Base-by-base conservation (phyloP, 805 yeast species). In the Wickerhamomyces ciferrii region DNA sequence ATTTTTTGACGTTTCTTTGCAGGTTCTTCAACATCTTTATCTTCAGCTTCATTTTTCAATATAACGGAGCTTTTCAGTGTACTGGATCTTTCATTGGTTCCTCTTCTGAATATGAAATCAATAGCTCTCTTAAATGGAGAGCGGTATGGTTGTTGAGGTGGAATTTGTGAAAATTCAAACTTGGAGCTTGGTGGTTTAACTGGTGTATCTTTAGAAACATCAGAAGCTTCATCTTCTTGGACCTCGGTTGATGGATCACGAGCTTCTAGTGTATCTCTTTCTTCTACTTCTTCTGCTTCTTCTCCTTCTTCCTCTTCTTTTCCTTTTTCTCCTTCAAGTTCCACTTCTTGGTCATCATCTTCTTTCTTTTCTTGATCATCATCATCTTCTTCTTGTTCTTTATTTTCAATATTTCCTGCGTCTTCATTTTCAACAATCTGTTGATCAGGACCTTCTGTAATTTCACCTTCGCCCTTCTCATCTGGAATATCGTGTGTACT, bases 61-160 rank as follows among this genome's bases (percentile, higher is more conserved):
- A 3, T 18, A 27, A 14, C 11, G 10, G 19, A 14, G 4, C 15
- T 32, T 18, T 6, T n/a, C 19, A 32, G 10, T n/a, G 35, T 6
- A 5, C 11, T n/a, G 6, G 35, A 13, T 32, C 15, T 17, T 18
- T 18, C n/a, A 18, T 17, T 5, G 10, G 20, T 21, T 5, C 25
- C 13, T 20, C 39, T 21, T 13, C 34, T 43, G 24, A 43, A 43
- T 9, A 39, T 19, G 14, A 24, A 39, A 10, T 38, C 42, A 39
- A 17, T 29, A 5, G 29, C 45, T n/a, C 42, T 36, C 14, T 43
- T 43, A 21, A 37, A 27, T n/a, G 45, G 41, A n/a, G 41, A 38
- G 14, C 45, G 36, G 20, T 43, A 21, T 6, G 24, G 25, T 20
- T 20, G n/a, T 19, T 35, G 38, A 18, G 38, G 15, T 15, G 38